Evolutionary conservation across 2,329 filamentous ascomycete genomes (phyloP), one percentile per base, ranked within the genome.

Genomic region (Colletotrichum sojae): DNA sequence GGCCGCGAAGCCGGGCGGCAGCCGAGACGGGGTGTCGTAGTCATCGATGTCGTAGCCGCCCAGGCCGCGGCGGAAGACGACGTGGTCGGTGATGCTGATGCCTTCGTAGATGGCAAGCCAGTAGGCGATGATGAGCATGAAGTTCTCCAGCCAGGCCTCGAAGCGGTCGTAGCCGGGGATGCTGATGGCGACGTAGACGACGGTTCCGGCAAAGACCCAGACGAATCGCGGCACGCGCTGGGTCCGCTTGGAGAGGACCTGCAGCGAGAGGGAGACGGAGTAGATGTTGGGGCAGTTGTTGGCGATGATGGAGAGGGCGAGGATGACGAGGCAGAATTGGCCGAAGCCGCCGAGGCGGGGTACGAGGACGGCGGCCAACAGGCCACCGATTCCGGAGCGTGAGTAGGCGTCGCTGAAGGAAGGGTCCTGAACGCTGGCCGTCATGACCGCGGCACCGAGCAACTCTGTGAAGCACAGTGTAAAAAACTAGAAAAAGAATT

Each of bases 231-330:
- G 91, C 0, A 93, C 84, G 51, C 82, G 83, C 74, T 89, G 85
- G 1, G 89, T 87, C 76, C 83, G 84, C 51, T 84, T 84, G 10
- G 84, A 85, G 46, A 94, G 80, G 15, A 92, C 87, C 76, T 94
- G 91, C 45, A 92, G 83, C 13, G 89, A 90, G 46, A 94, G 83
- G 6, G 88, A 86, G 55, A 90, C 87, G 18, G 90, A 92, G 83
- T 94, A 94, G 78, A 91, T 89, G 77, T 92, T 92, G 6, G 90
- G 90, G 76, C 88, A 91, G 80, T 92, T 92, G 81, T 91, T 92
- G 67, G 89, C 90, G 71, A 92, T 84, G 76, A 91, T 91, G 61
- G 87, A 89, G 15, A 92, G 84, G 2, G 89, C 89, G 9, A 93
- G 84, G 54, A 92, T 83, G 61, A 91, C 84, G 27, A 92, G 79